Base-by-base conservation (phyloP, 2,329 filamentous ascomycete genomes). In the Aaosphaeria pasadenensis region DNA sequence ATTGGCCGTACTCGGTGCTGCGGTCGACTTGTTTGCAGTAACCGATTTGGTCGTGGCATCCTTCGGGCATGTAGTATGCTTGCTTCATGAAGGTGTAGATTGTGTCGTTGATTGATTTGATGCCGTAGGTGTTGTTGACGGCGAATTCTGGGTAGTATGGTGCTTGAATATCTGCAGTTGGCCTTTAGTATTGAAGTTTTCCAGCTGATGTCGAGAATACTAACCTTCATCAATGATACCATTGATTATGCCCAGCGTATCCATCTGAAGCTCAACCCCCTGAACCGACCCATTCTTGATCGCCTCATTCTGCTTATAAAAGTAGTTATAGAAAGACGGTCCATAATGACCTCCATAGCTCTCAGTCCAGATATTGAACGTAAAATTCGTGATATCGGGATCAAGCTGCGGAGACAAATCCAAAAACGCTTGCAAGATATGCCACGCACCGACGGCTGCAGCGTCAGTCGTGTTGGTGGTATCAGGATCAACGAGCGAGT, bases 101-200 rank as follows among this genome's bases (percentile, higher is more conserved):
- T 5, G 52, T 44, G 35, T 71, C 67, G 49, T 75, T 74, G 54
- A 79, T 72, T 2, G 74, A 64, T 47, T 76, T 56, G 24, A 83
- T 67, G 7, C 73, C 74, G 52, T 82, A 83, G 5, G 80, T 80
- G 49, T 82, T 82, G 60, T 81, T 78, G 58, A 74, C 76, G 0
- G 80, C 74, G 45, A 79, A 74, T 3, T 72, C 54, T 2, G 74
- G 71, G 49, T 77, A 80, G 29, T 67, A 70, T 2, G 71, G 71
- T 30, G 66, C 66, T 56, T 78, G 73, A 4, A 74, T 66, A 5
- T 72, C 74, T 46, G 80, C n/a, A n/a, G n/a, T n/a, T n/a, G n/a
- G n/a, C n/a, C n/a, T n/a, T n/a, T n/a, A n/a, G n/a, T n/a, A n/a
- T n/a, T n/a, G n/a, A n/a, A n/a, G n/a, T n/a, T n/a, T n/a, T n/a